phyloP scores from a whole-genome alignment of 192 early-diverging fungal genomes.

The Gaertneriomyces semiglobifer region DNA sequence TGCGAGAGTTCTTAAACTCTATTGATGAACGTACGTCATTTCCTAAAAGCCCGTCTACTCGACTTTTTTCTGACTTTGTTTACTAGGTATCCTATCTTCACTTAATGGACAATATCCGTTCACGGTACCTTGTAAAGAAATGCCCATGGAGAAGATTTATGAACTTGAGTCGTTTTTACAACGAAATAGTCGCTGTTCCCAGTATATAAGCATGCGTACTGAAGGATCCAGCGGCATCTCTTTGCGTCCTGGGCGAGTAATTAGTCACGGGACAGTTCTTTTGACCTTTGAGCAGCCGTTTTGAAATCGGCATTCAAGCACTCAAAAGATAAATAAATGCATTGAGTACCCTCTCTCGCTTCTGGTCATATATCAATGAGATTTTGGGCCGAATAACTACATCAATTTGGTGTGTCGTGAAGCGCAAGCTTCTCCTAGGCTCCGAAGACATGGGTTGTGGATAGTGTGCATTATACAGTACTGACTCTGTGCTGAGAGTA shows the following conservation, averaged over 20 bases:
- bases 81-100: slow-evolving; percentile 2
- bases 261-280: neutral
- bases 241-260: neutral
- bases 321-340: neutral
- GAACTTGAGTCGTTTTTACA: slow-evolving; percentile 6
- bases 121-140: neutral
- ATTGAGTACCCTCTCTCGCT: slow-evolving; percentile 1
- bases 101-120: slow-evolving; percentile 4
- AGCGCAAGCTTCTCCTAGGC: too few species aligned
- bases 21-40: slow-evolving; percentile 4
- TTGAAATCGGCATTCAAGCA: slow-evolving; percentile 4
- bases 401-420: too few species aligned
- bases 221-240: slow-evolving; percentile 3
- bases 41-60: slow-evolving; percentile 5
- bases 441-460: too few species aligned
- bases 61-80: slow-evolving; percentile 2
- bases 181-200: slow-evolving; percentile 2
- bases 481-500: too few species aligned
- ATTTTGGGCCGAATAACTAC: too few species aligned
- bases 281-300: slow-evolving; percentile 1
- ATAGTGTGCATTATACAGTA: too few species aligned
- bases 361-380: slow-evolving; percentile 8
- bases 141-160: slow-evolving; percentile 1
- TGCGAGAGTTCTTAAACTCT: slow-evolving; percentile 4
- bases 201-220: slow-evolving; percentile 4